Base-by-base conservation (phyloP, 2,329 filamentous ascomycete species). In the Sphaerostilbella broomeana region DNA sequence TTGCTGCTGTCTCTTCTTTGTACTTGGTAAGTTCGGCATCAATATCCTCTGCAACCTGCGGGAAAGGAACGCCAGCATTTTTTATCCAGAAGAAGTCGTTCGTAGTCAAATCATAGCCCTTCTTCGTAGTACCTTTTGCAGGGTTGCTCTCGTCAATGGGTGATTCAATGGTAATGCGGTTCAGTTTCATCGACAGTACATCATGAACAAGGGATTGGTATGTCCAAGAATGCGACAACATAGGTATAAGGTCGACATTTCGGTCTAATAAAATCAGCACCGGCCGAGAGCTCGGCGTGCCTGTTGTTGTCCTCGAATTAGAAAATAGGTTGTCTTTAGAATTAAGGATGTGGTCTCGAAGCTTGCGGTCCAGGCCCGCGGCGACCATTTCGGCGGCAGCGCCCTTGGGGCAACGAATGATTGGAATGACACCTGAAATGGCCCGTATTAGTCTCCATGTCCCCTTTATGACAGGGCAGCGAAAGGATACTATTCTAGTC, bases 241-340 rank as follows among this genome's bases (percentile, higher is more conserved):
- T 97, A 3, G 92, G 89, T 48, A 95, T 87, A 38, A 98, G 67
- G 61, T 98, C 92, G 30, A 98, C 81, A 55, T 95, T 97, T 51
- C 92, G 82, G 63, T 98, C 92, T 33, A 97, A 82, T 37, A 98
- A 84, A 49, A 98, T 79, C 31, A 98, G 77, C 0, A 97, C 87
- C 1, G 94, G 92, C 34, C 94, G 73, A 17, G 86, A 85, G 7
- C 81, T 77, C 2, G 82, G 75, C 0, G 84, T 81, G 12, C 75
- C 73, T 2, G 73, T 61, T 6, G 72, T 64, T 6, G 71, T 65
- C 45, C 84, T 73, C 36, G 80, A 72, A 42, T 63, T 67, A 27
- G 88, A 94, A 61, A 98, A 98, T 4, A 98, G 75, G 56, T 95
- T 97, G 58, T 95, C 90, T 67, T 95, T 97, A 10, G 90, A 95